Percentiles rank a stretch among this genome's conserved stretches.
phyloP scores from a whole-genome alignment of 805 yeast genomes.

The Spathaspora sp. region DNA sequence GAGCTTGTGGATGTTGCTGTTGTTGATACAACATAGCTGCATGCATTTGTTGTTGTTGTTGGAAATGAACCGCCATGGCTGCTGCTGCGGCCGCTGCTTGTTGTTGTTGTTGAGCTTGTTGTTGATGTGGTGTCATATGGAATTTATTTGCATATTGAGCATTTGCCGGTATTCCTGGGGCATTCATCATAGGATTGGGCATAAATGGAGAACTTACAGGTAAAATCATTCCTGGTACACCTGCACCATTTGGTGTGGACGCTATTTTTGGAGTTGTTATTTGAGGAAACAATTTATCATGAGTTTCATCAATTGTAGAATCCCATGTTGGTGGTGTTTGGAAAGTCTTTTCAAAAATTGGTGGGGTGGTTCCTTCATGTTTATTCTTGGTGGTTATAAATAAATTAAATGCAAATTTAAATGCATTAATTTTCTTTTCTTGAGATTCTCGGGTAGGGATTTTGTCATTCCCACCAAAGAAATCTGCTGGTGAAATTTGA shows the following conservation, averaged over 20 bases:
- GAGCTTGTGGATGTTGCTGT: conserved; percentile 20
- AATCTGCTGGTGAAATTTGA: conserved; percentile 38
- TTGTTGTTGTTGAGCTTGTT: conserved; percentile 13
- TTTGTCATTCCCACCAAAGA: conserved; percentile 36
- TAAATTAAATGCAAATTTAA: conserved; percentile 48
- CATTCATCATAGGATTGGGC: conserved; percentile 26
- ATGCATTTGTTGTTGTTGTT: conserved; percentile 35
- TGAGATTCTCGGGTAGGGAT: conserved; percentile 38
- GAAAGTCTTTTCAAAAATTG: conserved; percentile 57
- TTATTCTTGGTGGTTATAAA: conserved; percentile 43
- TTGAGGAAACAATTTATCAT: conserved; percentile 48
- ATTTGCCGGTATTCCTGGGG: conserved; percentile 14
- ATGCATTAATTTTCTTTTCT: conserved; percentile 29
- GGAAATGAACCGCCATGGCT: conserved; percentile 29
- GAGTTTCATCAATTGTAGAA: conserved; percentile 53
- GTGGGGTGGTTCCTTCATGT: conserved; percentile 17
- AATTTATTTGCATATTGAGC: conserved; percentile 13
- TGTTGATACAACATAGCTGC: conserved; percentile 39
- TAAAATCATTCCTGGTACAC: conserved; percentile 13
- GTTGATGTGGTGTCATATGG: conserved; percentile 30
- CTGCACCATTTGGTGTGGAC: not conserved
- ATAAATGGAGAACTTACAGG: conserved; percentile 22
- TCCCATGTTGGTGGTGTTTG: conserved; percentile 79
- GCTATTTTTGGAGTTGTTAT: conserved; percentile 18
- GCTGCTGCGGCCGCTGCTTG: conserved; percentile 9